These are phyloP conservation scores for Artemisia tridentata DNA, from an alignment of 129 eudicot genomes.

Conservation along the genomic window DNA sequence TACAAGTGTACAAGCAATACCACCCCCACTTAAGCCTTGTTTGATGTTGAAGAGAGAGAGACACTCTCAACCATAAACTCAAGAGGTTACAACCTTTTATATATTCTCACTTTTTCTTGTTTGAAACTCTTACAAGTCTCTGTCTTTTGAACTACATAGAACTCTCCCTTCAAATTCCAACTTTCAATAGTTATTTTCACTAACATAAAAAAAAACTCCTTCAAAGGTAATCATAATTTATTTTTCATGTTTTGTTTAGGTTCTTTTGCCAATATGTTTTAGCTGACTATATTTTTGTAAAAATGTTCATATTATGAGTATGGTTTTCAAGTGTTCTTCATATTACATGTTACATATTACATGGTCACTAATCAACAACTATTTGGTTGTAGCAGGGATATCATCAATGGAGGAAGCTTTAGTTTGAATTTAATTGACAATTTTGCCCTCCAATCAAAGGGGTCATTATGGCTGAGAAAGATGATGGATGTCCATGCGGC, in stretches of 20 bases:
- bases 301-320: neutral
- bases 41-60: slow-evolving; percentile 10
- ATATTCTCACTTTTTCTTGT: slow-evolving; percentile 3
- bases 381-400: slow-evolving; percentile 18
- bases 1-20: slow-evolving; percentile 18
- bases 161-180: slow-evolving; percentile 7
- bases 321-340: slow-evolving; percentile 2
- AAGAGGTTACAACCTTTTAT: slow-evolving; percentile 8
- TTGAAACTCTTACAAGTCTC: slow-evolving; percentile 18
- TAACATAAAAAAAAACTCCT: neutral
- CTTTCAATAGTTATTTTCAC: neutral
- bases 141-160: slow-evolving; percentile 18
- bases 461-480: slow-evolving; percentile 39
- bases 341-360: neutral
- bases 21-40: slow-evolving; percentile 8
- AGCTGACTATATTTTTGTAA: neutral
- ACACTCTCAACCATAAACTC: slow-evolving; percentile 20
- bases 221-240: slow-evolving; percentile 18
- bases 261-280: neutral
- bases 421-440: slow-evolving; percentile 10
- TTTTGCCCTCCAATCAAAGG: slow-evolving; percentile 31
- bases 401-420: slow-evolving; percentile 19
- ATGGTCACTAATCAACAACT: neutral
- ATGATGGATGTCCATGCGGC: slow-evolving; percentile 25
- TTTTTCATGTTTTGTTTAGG: neutral